Evolutionary conservation across 768 basidiomycete species (phyloP).

Genomic region (Leccinellum rugosiceps): DNA sequence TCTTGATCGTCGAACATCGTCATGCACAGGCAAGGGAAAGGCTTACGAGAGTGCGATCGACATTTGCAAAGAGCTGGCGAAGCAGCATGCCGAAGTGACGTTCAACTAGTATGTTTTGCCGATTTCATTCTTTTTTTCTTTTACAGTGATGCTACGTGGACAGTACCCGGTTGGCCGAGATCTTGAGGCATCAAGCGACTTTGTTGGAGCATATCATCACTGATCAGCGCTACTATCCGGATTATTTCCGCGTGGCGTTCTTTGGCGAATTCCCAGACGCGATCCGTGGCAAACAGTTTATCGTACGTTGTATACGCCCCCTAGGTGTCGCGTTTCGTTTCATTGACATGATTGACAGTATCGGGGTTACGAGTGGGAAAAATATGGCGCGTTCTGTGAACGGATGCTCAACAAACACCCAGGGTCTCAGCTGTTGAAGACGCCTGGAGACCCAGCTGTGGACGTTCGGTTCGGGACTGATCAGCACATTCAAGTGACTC

Average conservation of each 20-base stretch:
- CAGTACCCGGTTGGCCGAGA: constrained; percentile 82
- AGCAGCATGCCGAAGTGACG: constrained; percentile 84
- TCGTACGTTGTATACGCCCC: constrained; percentile 48
- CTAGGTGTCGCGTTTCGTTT: background rate
- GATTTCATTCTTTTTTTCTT: background rate
- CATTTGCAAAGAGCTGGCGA: constrained; percentile 87
- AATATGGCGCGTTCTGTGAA: constrained; percentile 85
- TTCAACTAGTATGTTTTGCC: constrained; percentile 77
- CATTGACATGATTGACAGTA: constrained; percentile 47
- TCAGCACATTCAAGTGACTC: constrained; percentile 86
- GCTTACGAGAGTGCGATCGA: constrained; percentile 96
- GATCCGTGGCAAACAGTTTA: constrained; percentile 85
- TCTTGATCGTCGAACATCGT: constrained; percentile 3
- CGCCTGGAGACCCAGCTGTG: constrained; percentile 69
- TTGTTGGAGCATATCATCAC: constrained; percentile 82
- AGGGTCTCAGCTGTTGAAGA: constrained; percentile 74
- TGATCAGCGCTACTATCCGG: constrained; percentile 82
- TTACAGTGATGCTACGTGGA: background rate
- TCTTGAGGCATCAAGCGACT: constrained; percentile 83
- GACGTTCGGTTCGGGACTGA: constrained; percentile 77
- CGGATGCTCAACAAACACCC: constrained; percentile 89
- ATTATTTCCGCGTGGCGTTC: constrained; percentile 92
- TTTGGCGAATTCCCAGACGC: constrained; percentile 89
- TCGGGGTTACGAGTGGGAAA: constrained; percentile 95
- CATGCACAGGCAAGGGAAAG: constrained; percentile 76